Conservation (phyloP, 2,329 filamentous ascomycete species). For the Curvularia hawaiiensis region DNA sequence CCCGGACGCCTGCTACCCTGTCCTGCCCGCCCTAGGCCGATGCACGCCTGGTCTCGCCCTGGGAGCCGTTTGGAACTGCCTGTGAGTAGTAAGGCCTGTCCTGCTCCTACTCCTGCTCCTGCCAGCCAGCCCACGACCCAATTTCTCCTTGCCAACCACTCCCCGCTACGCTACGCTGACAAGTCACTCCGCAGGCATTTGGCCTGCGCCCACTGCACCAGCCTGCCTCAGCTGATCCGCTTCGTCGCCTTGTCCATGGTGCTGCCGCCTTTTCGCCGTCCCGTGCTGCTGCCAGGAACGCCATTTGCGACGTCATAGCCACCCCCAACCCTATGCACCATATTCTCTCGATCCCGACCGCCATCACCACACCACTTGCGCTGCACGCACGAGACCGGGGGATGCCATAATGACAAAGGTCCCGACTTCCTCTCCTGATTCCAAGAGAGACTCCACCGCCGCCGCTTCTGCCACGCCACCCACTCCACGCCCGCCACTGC, state of each 20-base stretch:
- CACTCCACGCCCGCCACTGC: slow-evolving; percentile 34
- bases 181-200: slow-evolving; percentile 5
- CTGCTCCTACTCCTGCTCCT: slow-evolving; percentile 8
- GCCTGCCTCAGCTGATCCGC: slow-evolving; percentile 7
- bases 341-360: slow-evolving; percentile 7
- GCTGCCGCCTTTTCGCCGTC: slow-evolving; percentile 10
- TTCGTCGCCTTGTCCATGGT: slow-evolving; percentile 8
- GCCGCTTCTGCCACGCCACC: slow-evolving; percentile 8
- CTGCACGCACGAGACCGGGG: slow-evolving; percentile 25
- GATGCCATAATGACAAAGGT: slow-evolving; percentile 39
- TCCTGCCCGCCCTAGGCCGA: slow-evolving; percentile 2
- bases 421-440: slow-evolving; percentile 32
- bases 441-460: slow-evolving; percentile 16
- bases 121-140: slow-evolving; percentile 5
- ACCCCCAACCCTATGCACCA: slow-evolving; percentile 18
- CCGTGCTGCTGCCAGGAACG: slow-evolving; percentile 11
- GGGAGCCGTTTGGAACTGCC: background rate
- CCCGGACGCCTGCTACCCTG: background rate
- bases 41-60: slow-evolving; percentile 5
- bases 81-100: slow-evolving; percentile 6
- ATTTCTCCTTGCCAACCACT: slow-evolving; percentile 10
- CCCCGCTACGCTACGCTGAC: slow-evolving; percentile 4
- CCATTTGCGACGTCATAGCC: slow-evolving; percentile 23
- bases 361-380: slow-evolving; percentile 20
- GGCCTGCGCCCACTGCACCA: slow-evolving; percentile 1